Evolutionary conservation across 106 monocot genomes (phyloP), one percentile per base, ranked within the genome.

Genomic region (Allium fistulosum): DNA sequence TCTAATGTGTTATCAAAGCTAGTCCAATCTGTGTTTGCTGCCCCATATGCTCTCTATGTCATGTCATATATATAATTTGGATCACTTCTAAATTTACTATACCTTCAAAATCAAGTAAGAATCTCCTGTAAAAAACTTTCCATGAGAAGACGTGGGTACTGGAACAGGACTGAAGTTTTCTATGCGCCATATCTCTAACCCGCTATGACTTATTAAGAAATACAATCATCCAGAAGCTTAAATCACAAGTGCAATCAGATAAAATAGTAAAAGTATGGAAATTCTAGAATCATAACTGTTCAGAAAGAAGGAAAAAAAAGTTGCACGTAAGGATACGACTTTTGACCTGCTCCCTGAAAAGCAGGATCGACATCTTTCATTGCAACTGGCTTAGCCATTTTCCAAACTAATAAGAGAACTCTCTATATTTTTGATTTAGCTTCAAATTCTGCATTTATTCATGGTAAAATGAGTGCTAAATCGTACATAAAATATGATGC

Each of bases 151-250:
- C 47, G 63, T 55, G 11, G 73, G 73, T 64, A 73, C 53, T 11
- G 73, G 14, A 17, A 73, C 73, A 57, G 73, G 73, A 0, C 17
- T n/a, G 12, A 65, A 73, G 56, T 65, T 73, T 16, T 73, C 73
- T 48, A 73, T 73, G 17, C 73, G 63, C 73, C 73, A 73, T 57
- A 73, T 73, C 47, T 73, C 73, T 18, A 73, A 56, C 17, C 73
- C 73, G 57, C 74, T 74, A 49, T 45, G 9, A 8, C 4, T 45
- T 17, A 46, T 68, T 46, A 68, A 68, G 68, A 56, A 67, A 68
- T n/a, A 68, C 46, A 57, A 45, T 62, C 22, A 37, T 37, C 37
- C 37, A 37, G 37, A 37, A 37, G 37, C 37, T 37, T 37, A 37
- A 37, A 37, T 37, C 37, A 2, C 37, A 37, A 5, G 16, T 57